Conservation (phyloP, 768 basidiomycete genomes). For the Amanita jacksonii region DNA sequence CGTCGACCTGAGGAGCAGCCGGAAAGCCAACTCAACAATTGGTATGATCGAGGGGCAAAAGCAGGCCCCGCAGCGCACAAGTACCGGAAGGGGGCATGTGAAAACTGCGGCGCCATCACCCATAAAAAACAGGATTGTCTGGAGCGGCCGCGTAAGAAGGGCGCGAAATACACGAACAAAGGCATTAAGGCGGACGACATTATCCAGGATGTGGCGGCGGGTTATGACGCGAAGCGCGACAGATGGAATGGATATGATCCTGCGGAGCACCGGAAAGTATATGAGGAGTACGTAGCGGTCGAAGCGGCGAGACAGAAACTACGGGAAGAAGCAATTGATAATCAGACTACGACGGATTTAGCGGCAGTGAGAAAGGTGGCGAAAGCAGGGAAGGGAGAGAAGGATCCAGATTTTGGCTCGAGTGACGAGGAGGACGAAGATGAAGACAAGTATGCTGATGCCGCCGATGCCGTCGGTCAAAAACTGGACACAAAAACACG, state of each 20-base stretch:
- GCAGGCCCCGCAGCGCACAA: conserved; percentile 92
- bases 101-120: conserved; percentile 96
- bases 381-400: conserved; percentile 72
- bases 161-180: conserved; percentile 86
- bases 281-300: conserved; percentile 90
- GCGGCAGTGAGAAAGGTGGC: conserved; percentile 92
- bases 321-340: conserved; percentile 96
- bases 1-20: conserved; percentile 54
- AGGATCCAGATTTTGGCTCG: conserved; percentile 90
- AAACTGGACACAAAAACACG: conserved; percentile 97
- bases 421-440: conserved; percentile 95
- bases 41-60: conserved; percentile 84
- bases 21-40: conserved; percentile 68
- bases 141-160: conserved; percentile 92
- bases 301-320: conserved; percentile 86
- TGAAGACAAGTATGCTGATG: conserved; percentile 97
- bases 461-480: conserved; percentile 95
- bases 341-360: conserved; percentile 87
- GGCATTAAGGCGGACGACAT: conserved; percentile 90
- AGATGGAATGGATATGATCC: conserved; percentile 98
- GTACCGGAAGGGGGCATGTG: conserved; percentile 96
- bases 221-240: conserved; percentile 93
- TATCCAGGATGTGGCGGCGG: conserved; percentile 64
- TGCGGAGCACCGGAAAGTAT: conserved; percentile 73
- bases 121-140: conserved; percentile 89